Conservation (phyloP, 768 basidiomycete genomes). For the Hortiboletus campestris region DNA sequence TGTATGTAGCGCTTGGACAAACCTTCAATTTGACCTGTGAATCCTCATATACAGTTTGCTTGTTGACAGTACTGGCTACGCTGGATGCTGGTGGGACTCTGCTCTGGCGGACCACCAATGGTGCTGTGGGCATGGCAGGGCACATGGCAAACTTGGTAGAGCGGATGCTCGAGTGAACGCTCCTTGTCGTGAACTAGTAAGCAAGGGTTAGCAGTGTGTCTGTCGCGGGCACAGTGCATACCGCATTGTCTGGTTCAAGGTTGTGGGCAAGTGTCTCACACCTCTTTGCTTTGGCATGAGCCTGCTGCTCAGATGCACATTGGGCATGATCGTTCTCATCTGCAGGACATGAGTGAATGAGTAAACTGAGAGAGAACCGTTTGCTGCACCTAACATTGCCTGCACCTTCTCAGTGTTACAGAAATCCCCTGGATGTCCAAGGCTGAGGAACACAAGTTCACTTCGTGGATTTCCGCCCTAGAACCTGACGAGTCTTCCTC, state of each 20-base stretch:
- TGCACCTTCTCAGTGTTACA: background rate
- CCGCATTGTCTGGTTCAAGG: background rate
- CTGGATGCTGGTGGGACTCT: background rate
- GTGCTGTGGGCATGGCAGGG: background rate
- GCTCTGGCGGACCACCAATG: background rate
- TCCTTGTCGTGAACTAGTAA: background rate
- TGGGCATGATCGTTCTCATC: background rate
- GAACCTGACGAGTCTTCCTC: too few relatives aligned
- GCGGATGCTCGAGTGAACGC: background rate
- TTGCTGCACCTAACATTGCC: background rate
- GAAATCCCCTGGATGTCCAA: too few relatives aligned
- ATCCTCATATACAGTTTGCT: background rate
- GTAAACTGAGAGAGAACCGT: background rate
- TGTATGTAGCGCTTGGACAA: too few relatives aligned
- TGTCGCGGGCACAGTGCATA: too few relatives aligned
- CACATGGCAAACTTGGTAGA: too few relatives aligned
- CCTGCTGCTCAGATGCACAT: background rate
- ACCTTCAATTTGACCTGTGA: too few relatives aligned
- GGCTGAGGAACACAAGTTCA: too few relatives aligned
- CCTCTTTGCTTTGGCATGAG: too few relatives aligned
- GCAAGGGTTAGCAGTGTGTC: background rate
- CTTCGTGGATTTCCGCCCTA: too few relatives aligned
- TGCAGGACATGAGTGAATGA: background rate
- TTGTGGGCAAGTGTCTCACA: too few relatives aligned
- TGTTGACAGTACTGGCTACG: background rate